Percentiles rank a stretch among this genome's conserved stretches.
phyloP scores from a whole-genome alignment of 2,329 filamentous ascomycete species.

The Penicillium hordei region DNA sequence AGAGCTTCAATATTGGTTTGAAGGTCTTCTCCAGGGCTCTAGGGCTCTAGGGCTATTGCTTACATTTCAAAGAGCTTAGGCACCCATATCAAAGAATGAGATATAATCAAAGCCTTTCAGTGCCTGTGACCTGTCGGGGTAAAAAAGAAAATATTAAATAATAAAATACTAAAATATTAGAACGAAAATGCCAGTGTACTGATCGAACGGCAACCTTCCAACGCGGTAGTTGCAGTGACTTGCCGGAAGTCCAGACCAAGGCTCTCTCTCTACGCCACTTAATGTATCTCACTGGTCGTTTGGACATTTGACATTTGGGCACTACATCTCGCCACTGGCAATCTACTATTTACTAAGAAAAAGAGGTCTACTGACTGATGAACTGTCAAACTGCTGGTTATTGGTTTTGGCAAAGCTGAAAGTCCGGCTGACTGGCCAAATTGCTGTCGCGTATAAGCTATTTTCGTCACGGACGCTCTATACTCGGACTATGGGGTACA shows the following conservation, averaged over 20 bases:
- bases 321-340: conserved; percentile 15
- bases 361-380: conserved; percentile 25
- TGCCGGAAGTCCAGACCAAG: conserved; percentile 9
- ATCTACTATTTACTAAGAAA: conserved; percentile 2
- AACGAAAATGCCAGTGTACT: conserved; percentile 3
- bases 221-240: conserved; percentile 8
- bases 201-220: background rate
- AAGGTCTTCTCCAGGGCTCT: background rate
- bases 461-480: conserved; percentile 31
- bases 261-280: conserved; percentile 8
- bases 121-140: conserved; percentile 18
- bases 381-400: conserved; percentile 22
- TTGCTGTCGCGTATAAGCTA: conserved; percentile 26
- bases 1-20: background rate
- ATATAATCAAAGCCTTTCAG: conserved; percentile 8
- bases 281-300: conserved; percentile 16
- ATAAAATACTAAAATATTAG: background rate
- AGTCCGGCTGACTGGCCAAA: conserved; percentile 32
- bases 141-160: background rate
- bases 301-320: conserved; percentile 7
- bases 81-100: background rate
- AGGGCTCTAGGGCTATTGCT: background rate
- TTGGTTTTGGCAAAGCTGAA: conserved; percentile 19
- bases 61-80: background rate
- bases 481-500: conserved; percentile 8